These are phyloP conservation scores for Pythium rishiriense DNA, from an alignment of 352 stramenopile genomes.

Conservation along the genomic window DNA sequence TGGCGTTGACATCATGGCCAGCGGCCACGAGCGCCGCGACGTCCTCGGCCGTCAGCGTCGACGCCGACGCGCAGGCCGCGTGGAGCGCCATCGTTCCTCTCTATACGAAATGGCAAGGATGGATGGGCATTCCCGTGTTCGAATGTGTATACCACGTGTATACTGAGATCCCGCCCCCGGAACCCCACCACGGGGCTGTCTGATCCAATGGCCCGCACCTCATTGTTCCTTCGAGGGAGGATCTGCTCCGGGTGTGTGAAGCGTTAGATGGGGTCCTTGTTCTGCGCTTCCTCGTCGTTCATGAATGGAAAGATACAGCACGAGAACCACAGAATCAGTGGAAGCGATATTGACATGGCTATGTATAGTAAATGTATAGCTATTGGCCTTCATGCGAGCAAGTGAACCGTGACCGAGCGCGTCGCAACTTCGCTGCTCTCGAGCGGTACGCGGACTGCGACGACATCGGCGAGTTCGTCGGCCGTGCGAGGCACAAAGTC, in stretches of 20 bases:
- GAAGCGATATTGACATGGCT: too few species aligned
- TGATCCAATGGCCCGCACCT: too few species aligned
- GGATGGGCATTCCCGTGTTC: neutral
- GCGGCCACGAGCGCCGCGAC: constrained; percentile 5
- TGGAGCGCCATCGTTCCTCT: constrained; percentile 5
- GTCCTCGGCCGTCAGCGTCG: constrained; percentile 1
- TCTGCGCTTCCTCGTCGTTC: too few species aligned
- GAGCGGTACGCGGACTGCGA: constrained; percentile 4
- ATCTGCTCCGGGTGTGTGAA: too few species aligned
- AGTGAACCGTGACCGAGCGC: neutral
- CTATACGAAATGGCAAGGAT: too few species aligned
- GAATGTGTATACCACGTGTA: neutral
- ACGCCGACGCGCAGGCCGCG: constrained; percentile 7
- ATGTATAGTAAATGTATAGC: too few species aligned
- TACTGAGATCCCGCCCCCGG: neutral
- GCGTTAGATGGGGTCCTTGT: too few species aligned
- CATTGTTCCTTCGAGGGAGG: too few species aligned
- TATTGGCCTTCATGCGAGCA: neutral
- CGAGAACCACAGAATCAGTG: too few species aligned
- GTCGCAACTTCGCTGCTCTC: constrained; percentile 3
- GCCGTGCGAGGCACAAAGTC: constrained; percentile 3
- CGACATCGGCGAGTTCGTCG: neutral
- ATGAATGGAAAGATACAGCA: too few species aligned
- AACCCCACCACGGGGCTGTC: neutral
- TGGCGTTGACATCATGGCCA: constrained; percentile 2